A percentile compares a stretch with the other conserved stretches of the same genome.
phyloP scores from a whole-genome alignment of 1,284 basidiomycete species.

The Ganoderma resinaceum region DNA sequence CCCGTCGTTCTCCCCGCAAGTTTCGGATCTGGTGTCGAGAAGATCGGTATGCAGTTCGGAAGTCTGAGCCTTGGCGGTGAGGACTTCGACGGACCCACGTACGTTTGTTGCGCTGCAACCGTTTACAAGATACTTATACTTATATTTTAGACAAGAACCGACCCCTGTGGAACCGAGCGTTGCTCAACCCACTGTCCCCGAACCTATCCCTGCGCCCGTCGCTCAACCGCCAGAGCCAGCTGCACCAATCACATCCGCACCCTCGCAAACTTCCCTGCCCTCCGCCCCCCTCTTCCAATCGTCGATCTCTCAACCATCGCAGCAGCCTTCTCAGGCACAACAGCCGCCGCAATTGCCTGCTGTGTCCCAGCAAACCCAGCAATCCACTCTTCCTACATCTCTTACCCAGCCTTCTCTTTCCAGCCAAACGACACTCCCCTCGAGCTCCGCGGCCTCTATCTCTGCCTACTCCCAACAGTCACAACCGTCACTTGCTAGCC shows the following conservation, averaged over 20 bases:
- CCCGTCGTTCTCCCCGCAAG: constrained; percentile 76
- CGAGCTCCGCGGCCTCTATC: constrained; percentile 42
- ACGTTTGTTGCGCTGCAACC: constrained; percentile 2
- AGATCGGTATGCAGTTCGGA: constrained; percentile 85
- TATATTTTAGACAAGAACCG: constrained; percentile 33
- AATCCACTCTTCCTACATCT: constrained; percentile 46
- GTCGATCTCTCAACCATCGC: constrained; percentile 52
- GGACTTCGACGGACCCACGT: constrained; percentile 56
- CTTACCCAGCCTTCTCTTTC: constrained; percentile 48
- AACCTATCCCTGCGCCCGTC: constrained; percentile 31
- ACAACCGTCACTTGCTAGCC: constrained; percentile 45
- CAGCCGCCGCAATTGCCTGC: constrained; percentile 39
- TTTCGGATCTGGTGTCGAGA: constrained; percentile 69
- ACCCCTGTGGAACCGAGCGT: constrained; percentile 36
- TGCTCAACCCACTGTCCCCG: constrained; percentile 39
- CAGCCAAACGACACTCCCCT: constrained; percentile 36
- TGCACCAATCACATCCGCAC: constrained; percentile 36
- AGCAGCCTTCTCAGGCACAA: constrained; percentile 37
- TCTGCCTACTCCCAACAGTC: constrained; percentile 50
- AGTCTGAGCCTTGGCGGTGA: constrained; percentile 77
- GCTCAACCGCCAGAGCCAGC: constrained; percentile 33
- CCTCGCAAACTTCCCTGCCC: constrained; percentile 41
- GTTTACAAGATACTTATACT: not conserved
- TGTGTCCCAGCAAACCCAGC: constrained; percentile 45
- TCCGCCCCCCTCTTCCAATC: constrained; percentile 50